Base-by-base conservation (phyloP, 148 eudicot species). In the Heliamphora exappendiculata region DNA sequence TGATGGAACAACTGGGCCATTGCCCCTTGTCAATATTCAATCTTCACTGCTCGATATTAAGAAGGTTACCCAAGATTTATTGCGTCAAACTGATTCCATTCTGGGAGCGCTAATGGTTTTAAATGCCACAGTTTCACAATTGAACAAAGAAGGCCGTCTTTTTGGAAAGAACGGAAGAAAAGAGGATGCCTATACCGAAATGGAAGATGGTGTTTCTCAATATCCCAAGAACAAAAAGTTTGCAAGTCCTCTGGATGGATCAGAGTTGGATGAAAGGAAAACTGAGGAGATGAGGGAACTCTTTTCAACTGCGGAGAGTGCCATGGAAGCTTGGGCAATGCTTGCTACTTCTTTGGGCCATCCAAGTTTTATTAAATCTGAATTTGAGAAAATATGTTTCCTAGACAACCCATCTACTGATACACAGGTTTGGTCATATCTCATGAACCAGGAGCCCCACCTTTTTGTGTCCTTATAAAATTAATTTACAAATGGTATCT, bases 291-390 rank as follows among this genome's bases (percentile, higher is more conserved):
- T 89, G 94, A 95, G 84, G 79, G 85, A 81, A 39, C 94, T 95
- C 29, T 95, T 95, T 81, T 87, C 89, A 76, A 88, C 92, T 53
- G 98, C 98, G 70, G 98, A 95, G 82, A 95, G 89, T 89, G 98
- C 98, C 60, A 95, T 95, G 97, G 98, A 92, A 76, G 98, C 98
- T 77, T 95, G 98, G 98, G 94, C 98, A 63, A 84, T 95, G 98
- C 91, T 95, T 75, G 96, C 97, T 58, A 87, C 89, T 80, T 87
- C 98, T 54, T 54, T 91, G 84, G 98, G 98, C 24, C 92, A 92
- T 63, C 94, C 96, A 72, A 92, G 89, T 81, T 92, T 95, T 76
- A 88, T 95, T 60, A 92, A 91, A 74, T 95, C 98, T 28, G 98
- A 91, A 76, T 95, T 95, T 80, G 96, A 95, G 84, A 95, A 95